A percentile compares a stretch with the other conserved stretches of the same genome.
These are phyloP conservation scores for Magnusiomyces paraingens DNA, from an alignment of 1,139 yeast genomes.

Conservation along the genomic window DNA sequence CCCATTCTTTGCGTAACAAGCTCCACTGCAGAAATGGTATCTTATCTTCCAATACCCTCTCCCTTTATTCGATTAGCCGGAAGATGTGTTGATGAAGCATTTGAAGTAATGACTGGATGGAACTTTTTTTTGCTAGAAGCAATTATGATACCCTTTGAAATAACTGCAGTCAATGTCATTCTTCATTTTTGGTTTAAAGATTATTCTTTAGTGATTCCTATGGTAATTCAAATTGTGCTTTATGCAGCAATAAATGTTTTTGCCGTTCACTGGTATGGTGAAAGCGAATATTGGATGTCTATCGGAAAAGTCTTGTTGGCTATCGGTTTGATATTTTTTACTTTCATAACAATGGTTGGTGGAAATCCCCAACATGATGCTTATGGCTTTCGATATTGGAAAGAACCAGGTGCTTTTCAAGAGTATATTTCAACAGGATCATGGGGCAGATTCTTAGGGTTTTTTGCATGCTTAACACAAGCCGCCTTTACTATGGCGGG, in stretches of 20 bases:
- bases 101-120: slow-evolving; percentile 74
- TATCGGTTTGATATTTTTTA: slow-evolving; percentile 63
- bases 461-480: slow-evolving; percentile 57
- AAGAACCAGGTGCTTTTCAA: slow-evolving; percentile 49
- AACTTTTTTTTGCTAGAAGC: slow-evolving; percentile 75
- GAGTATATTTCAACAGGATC: slow-evolving; percentile 49
- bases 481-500: slow-evolving; percentile 72
- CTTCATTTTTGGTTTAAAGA: slow-evolving; percentile 68
- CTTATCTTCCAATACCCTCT: slow-evolving; percentile 66
- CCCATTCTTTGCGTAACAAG: slow-evolving; percentile 64
- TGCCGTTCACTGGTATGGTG: slow-evolving; percentile 72
- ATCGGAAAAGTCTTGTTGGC: slow-evolving; percentile 67
- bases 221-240: slow-evolving; percentile 52
- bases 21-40: slow-evolving; percentile 77
- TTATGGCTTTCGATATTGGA: slow-evolving; percentile 62
- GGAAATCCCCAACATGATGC: slow-evolving; percentile 68
- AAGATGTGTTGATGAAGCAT: slow-evolving; percentile 57
- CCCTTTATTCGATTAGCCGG: slow-evolving; percentile 53
- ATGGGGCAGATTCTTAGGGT: slow-evolving; percentile 66
- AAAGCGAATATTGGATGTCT: slow-evolving; percentile 73
- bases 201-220: slow-evolving; percentile 37
- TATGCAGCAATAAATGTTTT: slow-evolving; percentile 60
- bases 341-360: slow-evolving; percentile 77
- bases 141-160: slow-evolving; percentile 73
- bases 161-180: slow-evolving; percentile 71